These are phyloP conservation scores for Butyriboletus loyo DNA, from an alignment of 768 basidiomycete genomes.

Conservation along the genomic window DNA sequence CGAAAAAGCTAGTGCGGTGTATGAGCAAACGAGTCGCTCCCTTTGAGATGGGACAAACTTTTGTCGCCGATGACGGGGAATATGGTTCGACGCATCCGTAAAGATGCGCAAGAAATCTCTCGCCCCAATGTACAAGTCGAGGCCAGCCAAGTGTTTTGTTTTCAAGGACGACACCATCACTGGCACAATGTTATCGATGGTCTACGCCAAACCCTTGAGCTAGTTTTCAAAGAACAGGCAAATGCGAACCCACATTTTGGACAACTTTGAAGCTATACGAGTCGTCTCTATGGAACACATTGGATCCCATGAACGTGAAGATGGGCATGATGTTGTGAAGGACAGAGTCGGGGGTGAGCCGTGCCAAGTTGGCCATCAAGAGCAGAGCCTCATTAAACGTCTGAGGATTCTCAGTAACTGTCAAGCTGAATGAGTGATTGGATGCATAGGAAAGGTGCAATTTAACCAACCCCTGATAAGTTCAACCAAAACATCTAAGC, in stretches of 20 bases:
- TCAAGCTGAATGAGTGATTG: not conserved
- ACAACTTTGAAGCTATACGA: constrained; percentile 93
- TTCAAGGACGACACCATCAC: constrained; percentile 84
- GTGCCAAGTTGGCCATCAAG: constrained; percentile 79
- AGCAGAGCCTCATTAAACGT: constrained; percentile 92
- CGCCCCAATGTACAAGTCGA: constrained; percentile 66
- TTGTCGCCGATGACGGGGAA: constrained; percentile 89
- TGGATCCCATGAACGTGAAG: constrained; percentile 99
- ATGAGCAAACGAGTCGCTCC: constrained; percentile 2
- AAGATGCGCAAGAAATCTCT: constrained; percentile 87
- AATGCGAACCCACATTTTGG: constrained; percentile 60
- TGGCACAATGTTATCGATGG: constrained; percentile 90
- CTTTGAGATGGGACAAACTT: constrained; percentile 50
- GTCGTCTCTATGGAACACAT: constrained; percentile 95
- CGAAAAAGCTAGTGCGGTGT: constrained; percentile 65
- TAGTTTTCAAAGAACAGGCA: not conserved
- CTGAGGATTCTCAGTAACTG: constrained; percentile 89
- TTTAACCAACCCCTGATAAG: constrained; percentile 64
- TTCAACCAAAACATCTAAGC: constrained; percentile 84
- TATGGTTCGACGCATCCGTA: constrained; percentile 87
- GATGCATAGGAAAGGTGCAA: not conserved
- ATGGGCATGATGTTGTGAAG: constrained; percentile 96
- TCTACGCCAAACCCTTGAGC: constrained; percentile 43
- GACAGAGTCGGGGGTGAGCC: constrained; percentile 85
- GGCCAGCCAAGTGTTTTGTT: constrained; percentile 45